These are phyloP conservation scores for Xylaria sp. DNA, from an alignment of 2,329 filamentous ascomycete species.

Conservation along the genomic window DNA sequence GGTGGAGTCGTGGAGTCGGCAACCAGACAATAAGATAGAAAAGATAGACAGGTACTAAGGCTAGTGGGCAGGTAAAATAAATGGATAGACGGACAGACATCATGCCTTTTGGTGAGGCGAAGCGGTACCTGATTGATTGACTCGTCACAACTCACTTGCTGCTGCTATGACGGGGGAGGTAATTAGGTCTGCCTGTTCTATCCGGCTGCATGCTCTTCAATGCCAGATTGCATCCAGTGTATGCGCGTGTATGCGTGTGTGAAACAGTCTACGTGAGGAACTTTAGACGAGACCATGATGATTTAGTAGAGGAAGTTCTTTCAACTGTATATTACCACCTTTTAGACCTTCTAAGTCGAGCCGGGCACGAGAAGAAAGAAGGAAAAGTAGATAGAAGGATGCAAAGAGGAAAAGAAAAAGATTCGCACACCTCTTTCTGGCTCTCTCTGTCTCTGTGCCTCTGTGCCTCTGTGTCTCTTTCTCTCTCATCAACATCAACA, in stretches of 20 bases:
- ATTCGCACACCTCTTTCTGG: conserved; percentile 15
- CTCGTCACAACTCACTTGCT: conserved; percentile 19
- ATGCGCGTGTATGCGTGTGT: background rate
- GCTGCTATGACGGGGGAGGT: background rate
- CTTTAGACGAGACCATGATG: background rate
- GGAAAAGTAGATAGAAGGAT: background rate
- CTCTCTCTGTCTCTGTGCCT: background rate
- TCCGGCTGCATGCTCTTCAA: background rate
- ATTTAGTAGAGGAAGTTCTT: background rate
- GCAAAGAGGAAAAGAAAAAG: background rate
- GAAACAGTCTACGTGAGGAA: background rate
- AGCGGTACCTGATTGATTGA: conserved; percentile 12
- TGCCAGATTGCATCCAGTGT: background rate
- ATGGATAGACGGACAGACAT: background rate
- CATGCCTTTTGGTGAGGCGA: background rate
- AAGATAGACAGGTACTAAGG: background rate
- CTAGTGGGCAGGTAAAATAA: background rate
- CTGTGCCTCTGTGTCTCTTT: background rate
- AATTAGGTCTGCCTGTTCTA: background rate
- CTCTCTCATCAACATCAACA: background rate
- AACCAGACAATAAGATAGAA: background rate
- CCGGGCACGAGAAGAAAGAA: background rate
- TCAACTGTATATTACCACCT: conserved; percentile 7
- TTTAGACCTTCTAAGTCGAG: conserved; percentile 13
- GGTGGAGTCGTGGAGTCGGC: conserved; percentile 3